Conservation (phyloP, 2,329 filamentous ascomycete genomes). For the Fonsecaea nubica region DNA sequence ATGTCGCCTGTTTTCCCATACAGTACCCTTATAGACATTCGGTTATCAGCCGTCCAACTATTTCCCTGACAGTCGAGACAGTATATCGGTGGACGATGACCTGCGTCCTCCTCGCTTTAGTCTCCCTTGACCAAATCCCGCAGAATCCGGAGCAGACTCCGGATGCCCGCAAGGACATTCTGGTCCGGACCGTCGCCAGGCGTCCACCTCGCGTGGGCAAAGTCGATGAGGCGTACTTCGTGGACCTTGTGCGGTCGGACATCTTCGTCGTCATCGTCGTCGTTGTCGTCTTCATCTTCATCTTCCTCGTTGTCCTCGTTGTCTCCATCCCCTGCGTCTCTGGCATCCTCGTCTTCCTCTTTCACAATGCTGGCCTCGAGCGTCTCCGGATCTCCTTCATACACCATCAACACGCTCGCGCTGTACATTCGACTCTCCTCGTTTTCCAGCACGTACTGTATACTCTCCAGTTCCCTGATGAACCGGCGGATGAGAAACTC, state of each 20-base stretch:
- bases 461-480: conserved; percentile 49
- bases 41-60: background rate
- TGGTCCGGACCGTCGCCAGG: conserved; percentile 84
- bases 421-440: conserved; percentile 72
- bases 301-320: conserved; percentile 35
- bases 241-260: conserved; percentile 70
- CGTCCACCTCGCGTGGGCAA: conserved; percentile 88
- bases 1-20: background rate
- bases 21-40: background rate
- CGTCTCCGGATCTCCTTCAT: conserved; percentile 67
- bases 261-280: conserved; percentile 62
- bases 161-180: conserved; percentile 77
- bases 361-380: conserved; percentile 53
- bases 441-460: conserved; percentile 59
- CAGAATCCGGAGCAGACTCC: conserved; percentile 74
- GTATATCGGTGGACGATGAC: background rate
- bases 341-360: conserved; percentile 46
- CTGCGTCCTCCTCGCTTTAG: background rate
- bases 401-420: conserved; percentile 68
- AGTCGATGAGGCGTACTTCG: conserved; percentile 89
- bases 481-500: conserved; percentile 52
- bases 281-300: conserved; percentile 47
- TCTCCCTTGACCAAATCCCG: conserved; percentile 52
- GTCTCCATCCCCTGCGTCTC: conserved; percentile 37
- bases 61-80: background rate